Evolutionary conservation across 2,329 filamentous ascomycete genomes (phyloP).

Genomic region (Tolypocladium tropicale): DNA sequence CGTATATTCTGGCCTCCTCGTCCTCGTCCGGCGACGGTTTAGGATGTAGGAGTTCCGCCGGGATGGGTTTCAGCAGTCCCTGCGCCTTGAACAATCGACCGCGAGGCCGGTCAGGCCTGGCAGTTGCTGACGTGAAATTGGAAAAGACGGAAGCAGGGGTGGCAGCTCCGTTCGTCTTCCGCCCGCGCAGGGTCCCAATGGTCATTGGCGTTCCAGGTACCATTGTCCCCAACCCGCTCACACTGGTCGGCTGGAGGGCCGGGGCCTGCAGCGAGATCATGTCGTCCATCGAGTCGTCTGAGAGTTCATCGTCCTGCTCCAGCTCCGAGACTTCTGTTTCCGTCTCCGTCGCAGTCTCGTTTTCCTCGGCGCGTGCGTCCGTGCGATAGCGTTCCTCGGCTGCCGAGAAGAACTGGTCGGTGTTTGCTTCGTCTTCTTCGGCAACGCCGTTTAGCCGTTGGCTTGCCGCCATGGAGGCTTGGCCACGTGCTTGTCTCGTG

Average conservation of each 20-base stretch:
- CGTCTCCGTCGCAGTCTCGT: conserved; percentile 49
- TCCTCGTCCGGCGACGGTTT: conserved; percentile 70
- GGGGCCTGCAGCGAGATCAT: conserved; percentile 85
- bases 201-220: conserved; percentile 75
- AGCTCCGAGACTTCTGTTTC: conserved; percentile 51
- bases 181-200: conserved; percentile 45
- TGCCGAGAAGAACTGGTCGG: conserved; percentile 87
- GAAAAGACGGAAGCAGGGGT: conserved; percentile 88
- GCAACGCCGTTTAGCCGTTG: conserved; percentile 43
- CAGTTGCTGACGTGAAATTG: conserved; percentile 74
- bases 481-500: conserved; percentile 38
- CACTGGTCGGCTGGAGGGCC: conserved; percentile 63
- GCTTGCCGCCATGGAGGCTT: conserved; percentile 31
- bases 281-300: conserved; percentile 85
- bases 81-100: conserved; percentile 80
- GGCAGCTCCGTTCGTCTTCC: conserved; percentile 58
- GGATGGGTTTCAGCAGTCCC: conserved; percentile 60
- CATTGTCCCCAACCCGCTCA: conserved; percentile 70
- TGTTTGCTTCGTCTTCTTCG: conserved; percentile 69
- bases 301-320: conserved; percentile 64
- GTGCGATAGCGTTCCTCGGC: conserved; percentile 66
- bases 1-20: conserved; percentile 80
- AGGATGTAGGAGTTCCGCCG: conserved; percentile 73
- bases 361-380: conserved; percentile 47
- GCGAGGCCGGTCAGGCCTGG: conserved; percentile 58